Evolutionary conservation across 495 filamentous ascomycete genomes (phyloP).

Genomic region (Symbiotaphrina buchneri): DNA sequence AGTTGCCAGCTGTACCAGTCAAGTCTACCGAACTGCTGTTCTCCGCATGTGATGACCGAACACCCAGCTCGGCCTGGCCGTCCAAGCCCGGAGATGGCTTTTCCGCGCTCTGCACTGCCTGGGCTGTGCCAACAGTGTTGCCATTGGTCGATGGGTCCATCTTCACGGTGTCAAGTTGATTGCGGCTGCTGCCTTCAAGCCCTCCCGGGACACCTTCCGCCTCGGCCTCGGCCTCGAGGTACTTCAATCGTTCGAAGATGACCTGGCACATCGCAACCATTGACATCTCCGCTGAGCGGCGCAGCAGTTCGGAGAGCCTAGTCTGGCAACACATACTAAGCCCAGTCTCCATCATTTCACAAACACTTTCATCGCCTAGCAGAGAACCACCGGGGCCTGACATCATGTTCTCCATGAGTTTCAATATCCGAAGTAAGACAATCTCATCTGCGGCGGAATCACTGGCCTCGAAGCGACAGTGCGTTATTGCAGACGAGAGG

Average conservation of each 20-base stretch:
- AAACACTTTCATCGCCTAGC: conserved; percentile 88
- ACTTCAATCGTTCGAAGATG: conserved; percentile 80
- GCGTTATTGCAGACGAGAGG: conserved; percentile 83
- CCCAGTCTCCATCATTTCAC: conserved; percentile 98
- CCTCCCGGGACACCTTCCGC: conserved; percentile 32
- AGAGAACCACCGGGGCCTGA: conserved; percentile 79
- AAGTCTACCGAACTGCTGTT: conserved; percentile 3
- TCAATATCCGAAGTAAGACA: conserved; percentile 77
- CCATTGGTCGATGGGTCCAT: conserved; percentile 81
- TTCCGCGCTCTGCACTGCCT: conserved; percentile 9
- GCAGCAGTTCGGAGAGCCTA: conserved; percentile 72
- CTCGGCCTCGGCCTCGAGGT: conserved; percentile 39
- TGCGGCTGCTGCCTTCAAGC: conserved; percentile 35
- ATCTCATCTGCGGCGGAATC: conserved; percentile 90
- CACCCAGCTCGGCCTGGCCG: not conserved
- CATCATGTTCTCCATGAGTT: conserved; percentile 95
- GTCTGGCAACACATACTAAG: conserved; percentile 93
- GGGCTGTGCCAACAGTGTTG: conserved; percentile 27
- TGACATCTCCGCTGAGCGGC: conserved; percentile 80
- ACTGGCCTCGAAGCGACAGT: conserved; percentile 92
- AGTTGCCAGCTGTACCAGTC: not conserved
- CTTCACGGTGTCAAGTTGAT: conserved; percentile 51
- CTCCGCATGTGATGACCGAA: not conserved
- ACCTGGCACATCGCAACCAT: conserved; percentile 99
- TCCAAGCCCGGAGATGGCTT: not conserved